Conservation (phyloP, 1,284 basidiomycete genomes). For the Trametes pubescens region DNA sequence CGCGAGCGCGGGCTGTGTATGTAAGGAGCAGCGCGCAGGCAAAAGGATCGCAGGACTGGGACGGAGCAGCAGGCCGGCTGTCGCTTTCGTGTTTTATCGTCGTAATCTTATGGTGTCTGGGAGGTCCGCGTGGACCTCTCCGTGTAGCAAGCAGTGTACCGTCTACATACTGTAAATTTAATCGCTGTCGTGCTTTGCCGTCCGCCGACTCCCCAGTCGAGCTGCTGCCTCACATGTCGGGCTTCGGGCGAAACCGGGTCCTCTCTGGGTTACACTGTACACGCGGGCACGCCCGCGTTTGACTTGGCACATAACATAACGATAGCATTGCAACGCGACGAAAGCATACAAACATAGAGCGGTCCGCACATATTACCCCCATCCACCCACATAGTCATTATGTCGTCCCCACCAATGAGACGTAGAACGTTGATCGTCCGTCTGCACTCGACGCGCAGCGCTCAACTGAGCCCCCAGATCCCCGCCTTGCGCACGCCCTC, state of each 20-base stretch:
- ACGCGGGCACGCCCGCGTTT: not conserved
- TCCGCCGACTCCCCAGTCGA: no score
- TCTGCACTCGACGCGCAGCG: not conserved
- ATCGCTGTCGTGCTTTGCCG: constrained; percentile 1
- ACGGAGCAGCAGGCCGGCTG: no score
- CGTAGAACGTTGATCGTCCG: not conserved
- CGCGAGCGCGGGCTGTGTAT: not conserved
- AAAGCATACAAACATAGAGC: constrained; percentile 30
- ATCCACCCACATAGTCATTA: not conserved
- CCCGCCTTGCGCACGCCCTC: constrained; percentile 85
- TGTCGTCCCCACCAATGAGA: not conserved
- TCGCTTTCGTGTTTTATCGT: constrained; percentile 1
- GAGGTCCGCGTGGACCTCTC: not conserved
- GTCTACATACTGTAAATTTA: constrained; percentile 22
- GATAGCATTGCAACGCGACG: constrained; percentile 33
- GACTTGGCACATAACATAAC: constrained; percentile 24
- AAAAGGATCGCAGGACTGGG: not conserved
- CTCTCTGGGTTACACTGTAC: no score
- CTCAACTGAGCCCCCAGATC: constrained; percentile 70
- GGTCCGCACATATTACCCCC: constrained; percentile 1
- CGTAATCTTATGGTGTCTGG: constrained; percentile 5
- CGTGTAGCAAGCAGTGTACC: constrained; percentile 21
- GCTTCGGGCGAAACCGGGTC: no score
- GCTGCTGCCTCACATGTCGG: no score
- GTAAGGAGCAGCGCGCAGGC: not conserved